Percentiles rank a stretch among this genome's conserved stretches.
These are phyloP conservation scores for Aspergillus bombycis DNA, from an alignment of 2,329 filamentous ascomycete species.

Conservation along the genomic window DNA sequence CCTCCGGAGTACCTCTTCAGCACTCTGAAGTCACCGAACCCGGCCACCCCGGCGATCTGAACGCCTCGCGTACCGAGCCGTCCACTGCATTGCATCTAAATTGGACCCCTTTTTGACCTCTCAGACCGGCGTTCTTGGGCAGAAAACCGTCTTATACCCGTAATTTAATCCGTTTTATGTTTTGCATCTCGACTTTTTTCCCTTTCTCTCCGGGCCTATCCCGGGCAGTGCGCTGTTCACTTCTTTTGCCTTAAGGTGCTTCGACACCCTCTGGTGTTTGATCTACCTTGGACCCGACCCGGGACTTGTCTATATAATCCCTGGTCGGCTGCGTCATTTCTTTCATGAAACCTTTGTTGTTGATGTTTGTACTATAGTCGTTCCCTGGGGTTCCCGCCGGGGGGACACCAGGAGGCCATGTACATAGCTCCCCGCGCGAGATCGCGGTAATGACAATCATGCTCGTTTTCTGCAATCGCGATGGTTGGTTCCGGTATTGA, in stretches of 20 bases:
- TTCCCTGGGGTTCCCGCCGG: slow-evolving; percentile 6
- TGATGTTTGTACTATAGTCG: slow-evolving; percentile 20
- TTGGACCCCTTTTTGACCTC: slow-evolving; percentile 24
- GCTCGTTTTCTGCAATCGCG: not conserved
- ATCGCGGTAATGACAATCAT: slow-evolving; percentile 28
- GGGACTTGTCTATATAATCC: slow-evolving; percentile 10
- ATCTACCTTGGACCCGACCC: slow-evolving; percentile 2
- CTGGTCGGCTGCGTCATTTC: slow-evolving; percentile 8
- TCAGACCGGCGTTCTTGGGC: slow-evolving; percentile 31
- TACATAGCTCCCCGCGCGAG: slow-evolving; percentile 30
- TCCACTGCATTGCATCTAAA: slow-evolving; percentile 12
- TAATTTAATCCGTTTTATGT: slow-evolving; percentile 34
- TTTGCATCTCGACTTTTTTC: slow-evolving; percentile 15
- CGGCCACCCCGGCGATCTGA: slow-evolving; percentile 41
- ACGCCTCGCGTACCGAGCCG: not conserved
- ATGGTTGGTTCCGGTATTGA: not conserved
- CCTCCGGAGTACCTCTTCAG: slow-evolving; percentile 53
- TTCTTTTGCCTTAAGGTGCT: not conserved
- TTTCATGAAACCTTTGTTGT: slow-evolving; percentile 12
- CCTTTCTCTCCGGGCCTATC: slow-evolving; percentile 10
- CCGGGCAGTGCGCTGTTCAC: not conserved
- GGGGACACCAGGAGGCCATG: slow-evolving; percentile 23
- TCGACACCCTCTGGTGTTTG: slow-evolving; percentile 13
- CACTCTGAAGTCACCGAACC: slow-evolving; percentile 39
- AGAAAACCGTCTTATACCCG: slow-evolving; percentile 38